Evolutionary conservation across 352 stramenopile species (phyloP).

Genomic region (Blastocystis sp.): DNA sequence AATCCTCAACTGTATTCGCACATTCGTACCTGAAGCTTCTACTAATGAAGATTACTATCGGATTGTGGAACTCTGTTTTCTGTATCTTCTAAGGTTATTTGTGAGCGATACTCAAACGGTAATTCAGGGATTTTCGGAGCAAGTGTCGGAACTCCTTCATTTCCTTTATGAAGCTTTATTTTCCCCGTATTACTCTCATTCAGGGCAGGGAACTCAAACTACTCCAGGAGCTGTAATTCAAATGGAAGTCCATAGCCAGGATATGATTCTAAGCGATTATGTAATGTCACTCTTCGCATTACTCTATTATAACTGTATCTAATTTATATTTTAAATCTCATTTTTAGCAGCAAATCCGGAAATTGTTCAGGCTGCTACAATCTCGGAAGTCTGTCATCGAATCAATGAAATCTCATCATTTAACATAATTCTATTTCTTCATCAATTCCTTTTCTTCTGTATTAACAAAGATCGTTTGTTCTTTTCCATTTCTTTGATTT

Average conservation of each 20-base stretch:
- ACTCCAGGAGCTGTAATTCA: background rate
- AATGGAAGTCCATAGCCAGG: background rate
- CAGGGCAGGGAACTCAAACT: background rate
- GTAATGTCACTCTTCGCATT: conserved; percentile 60
- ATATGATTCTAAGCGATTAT: conserved; percentile 36
- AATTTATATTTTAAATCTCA: no score
- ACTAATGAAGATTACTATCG: background rate
- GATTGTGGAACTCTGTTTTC: conserved; percentile 51
- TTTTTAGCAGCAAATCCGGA: background rate
- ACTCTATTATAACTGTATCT: conserved; percentile 47
- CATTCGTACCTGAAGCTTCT: background rate
- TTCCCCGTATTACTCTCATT: background rate
- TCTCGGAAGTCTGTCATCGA: conserved; percentile 22
- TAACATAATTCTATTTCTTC: conserved; percentile 51
- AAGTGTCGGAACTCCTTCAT: background rate
- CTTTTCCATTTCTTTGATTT: background rate
- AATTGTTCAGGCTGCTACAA: conserved; percentile 5
- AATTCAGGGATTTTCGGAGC: background rate
- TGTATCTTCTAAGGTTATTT: conserved; percentile 44
- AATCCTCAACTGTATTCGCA: conserved; percentile 7
- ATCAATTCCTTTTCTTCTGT: conserved; percentile 58
- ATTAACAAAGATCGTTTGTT: background rate
- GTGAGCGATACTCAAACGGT: background rate
- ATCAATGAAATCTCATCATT: background rate
- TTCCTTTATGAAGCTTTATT: conserved; percentile 58